Base-by-base conservation (phyloP, 306 rosid species). In the Castanopsis chinensis region DNA sequence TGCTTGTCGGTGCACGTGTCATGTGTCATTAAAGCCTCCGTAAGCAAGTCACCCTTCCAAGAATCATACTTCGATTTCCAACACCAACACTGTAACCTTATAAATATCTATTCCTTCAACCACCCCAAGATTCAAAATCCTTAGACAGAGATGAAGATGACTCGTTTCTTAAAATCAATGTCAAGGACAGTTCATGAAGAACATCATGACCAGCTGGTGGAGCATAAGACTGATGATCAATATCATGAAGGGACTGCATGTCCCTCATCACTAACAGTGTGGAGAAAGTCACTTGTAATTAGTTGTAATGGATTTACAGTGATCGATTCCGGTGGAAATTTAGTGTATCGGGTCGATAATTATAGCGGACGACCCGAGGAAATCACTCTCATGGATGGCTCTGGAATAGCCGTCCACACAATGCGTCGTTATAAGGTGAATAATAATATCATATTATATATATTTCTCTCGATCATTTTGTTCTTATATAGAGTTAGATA, bases 251-350 rank as follows among this genome's bases (percentile, higher is more conserved):
- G 51, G 20, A 75, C 52, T 51, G 60, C 84, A 35, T 69, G 77
- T 77, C 30, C 81, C 14, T 49, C 81, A 23, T 78, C 92, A 11
- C 80, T 91, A 20, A 95, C 97, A 25, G 94, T 95, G 21, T 92
- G 97, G 97, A 88, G 90, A 80, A 94, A 92, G 83, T 94, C 98
- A 2, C 89, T 94, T 37, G 9, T 94, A 2, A 74, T 90, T 0
- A 90, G 68, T 69, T 95, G 99, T 30, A 88, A 88, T 68, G 99
- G 99, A 1, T 95, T 93, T 86, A 91, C 98, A 0, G 98, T 95
- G 56, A 86, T 95, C 18, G 93, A 88, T 86, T 87, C 98, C 1
- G 30, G 30, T 21, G 99, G 99, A 57, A 86, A 91, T 58, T 85
- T 95, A 30, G 88, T 87, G 28, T 93, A 91, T 74, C 83, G 99